phyloP scores from a whole-genome alignment of 352 stramenopile species.

The Pythium apleroticum region DNA sequence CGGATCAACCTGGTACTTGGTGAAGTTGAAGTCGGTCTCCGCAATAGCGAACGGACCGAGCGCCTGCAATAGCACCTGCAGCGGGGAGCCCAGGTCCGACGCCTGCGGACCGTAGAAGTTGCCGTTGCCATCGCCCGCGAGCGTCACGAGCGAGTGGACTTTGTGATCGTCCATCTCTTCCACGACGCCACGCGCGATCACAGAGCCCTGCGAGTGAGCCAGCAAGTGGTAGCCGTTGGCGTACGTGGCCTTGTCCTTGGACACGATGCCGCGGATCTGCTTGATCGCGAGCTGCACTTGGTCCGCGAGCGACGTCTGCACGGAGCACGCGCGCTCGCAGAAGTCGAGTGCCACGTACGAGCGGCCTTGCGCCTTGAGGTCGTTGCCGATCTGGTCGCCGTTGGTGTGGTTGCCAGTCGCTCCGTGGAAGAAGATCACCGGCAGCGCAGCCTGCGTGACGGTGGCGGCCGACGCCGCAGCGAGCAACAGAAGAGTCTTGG shows the following conservation, averaged over 20 bases:
- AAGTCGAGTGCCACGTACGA: constrained; percentile 39
- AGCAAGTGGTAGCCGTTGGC: constrained; percentile 46
- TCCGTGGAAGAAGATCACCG: constrained; percentile 54
- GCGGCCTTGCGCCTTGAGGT: constrained; percentile 32
- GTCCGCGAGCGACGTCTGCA: constrained; percentile 21
- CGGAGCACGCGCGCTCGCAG: constrained; percentile 34
- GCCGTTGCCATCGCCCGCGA: constrained; percentile 44
- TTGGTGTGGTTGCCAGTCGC: constrained; percentile 31
- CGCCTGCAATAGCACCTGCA: constrained; percentile 28
- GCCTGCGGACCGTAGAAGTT: constrained; percentile 45
- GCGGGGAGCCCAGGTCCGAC: constrained; percentile 25
- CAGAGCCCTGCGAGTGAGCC: constrained; percentile 40
- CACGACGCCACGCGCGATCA: constrained; percentile 36
- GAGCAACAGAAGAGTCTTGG: background rate
- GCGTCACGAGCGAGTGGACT: constrained; percentile 37
- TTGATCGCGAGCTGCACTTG: constrained; percentile 42
- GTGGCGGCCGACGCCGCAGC: background rate
- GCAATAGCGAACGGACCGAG: background rate
- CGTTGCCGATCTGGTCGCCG: constrained; percentile 30
- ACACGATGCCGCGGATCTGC: constrained; percentile 36
- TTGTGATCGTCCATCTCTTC: constrained; percentile 58
- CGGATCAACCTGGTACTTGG: background rate
- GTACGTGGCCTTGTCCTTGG: constrained; percentile 26
- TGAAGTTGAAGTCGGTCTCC: background rate
- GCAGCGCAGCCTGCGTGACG: constrained; percentile 14